Percentiles rank a stretch among this genome's conserved stretches.
Evolutionary conservation across 2,329 filamentous ascomycete species (phyloP).

Genomic region (Apiospora koreana): DNA sequence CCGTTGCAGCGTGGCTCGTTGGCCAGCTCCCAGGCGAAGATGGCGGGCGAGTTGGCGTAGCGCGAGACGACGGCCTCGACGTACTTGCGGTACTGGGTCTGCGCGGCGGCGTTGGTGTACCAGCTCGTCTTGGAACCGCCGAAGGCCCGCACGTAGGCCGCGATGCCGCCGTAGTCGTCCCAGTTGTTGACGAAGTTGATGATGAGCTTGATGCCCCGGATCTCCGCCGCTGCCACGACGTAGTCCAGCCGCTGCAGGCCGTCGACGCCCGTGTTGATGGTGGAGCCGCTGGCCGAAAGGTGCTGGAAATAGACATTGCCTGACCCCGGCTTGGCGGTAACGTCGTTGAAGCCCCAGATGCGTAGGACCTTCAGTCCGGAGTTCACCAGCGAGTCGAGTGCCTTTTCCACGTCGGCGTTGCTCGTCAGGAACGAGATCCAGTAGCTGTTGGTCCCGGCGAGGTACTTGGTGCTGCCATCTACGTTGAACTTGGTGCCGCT

Average conservation of each 20-base stretch:
- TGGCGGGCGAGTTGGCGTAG: conserved; percentile 47
- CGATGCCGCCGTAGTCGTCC: conserved; percentile 68
- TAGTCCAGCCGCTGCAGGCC: conserved; percentile 67
- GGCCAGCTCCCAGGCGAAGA: conserved; percentile 57
- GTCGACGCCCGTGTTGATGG: conserved; percentile 64
- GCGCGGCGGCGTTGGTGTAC: conserved; percentile 55
- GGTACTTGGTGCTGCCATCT: conserved; percentile 45
- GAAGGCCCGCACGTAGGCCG: conserved; percentile 59
- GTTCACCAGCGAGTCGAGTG: conserved; percentile 46
- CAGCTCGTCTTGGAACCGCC: conserved; percentile 55
- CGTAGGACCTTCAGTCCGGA: conserved; percentile 60
- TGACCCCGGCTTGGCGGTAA: conserved; percentile 40
- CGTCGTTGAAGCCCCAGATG: conserved; percentile 66
- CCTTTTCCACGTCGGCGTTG: conserved; percentile 55
- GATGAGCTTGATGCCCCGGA: conserved; percentile 62
- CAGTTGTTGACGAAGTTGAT: conserved; percentile 71
- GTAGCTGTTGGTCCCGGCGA: conserved; percentile 54
- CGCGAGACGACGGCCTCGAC: conserved; percentile 49
- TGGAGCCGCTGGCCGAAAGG: conserved; percentile 49
- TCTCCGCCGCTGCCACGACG: conserved; percentile 61
- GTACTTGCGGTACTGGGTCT: conserved; percentile 57
- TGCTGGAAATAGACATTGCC: conserved; percentile 54
- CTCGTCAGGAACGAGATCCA: conserved; percentile 54
- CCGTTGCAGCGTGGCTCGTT: conserved; percentile 61
- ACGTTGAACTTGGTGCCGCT: conserved; percentile 38